A percentile compares a stretch with the other conserved stretches of the same genome.
Conservation (phyloP, 106 monocot species). For the Dendrobium chrysotoxum region DNA sequence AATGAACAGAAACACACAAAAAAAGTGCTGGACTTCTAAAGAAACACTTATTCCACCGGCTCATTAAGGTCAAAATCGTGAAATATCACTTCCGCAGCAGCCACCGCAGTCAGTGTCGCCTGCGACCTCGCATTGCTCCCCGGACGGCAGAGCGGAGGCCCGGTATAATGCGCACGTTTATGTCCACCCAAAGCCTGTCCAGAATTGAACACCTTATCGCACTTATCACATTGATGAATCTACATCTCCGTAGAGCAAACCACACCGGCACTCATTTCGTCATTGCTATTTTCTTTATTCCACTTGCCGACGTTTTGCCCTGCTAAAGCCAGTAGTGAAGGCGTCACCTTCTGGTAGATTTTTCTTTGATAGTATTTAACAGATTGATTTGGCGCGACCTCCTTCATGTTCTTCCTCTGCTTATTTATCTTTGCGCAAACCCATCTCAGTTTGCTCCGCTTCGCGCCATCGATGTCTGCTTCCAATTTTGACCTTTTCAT, state of each 20-base stretch:
- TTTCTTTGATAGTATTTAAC: no score
- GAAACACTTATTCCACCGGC: not conserved
- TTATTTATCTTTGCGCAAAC: not conserved
- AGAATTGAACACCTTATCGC: not conserved
- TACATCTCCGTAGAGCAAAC: not conserved
- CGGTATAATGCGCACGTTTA: not conserved
- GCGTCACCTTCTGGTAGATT: no score
- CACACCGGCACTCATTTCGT: not conserved
- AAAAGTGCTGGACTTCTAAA: no score
- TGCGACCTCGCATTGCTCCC: not conserved
- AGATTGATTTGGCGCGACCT: no score
- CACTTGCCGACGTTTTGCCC: no score
- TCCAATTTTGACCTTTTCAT: not conserved
- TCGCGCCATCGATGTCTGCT: not conserved
- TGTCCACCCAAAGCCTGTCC: not conserved
- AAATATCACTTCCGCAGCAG: not conserved
- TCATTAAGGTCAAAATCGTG: not conserved
- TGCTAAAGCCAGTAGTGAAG: no score
- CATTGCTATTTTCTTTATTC: not conserved
- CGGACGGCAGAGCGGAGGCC: not conserved
- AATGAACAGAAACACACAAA: no score
- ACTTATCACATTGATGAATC: not conserved
- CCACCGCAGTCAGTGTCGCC: not conserved
- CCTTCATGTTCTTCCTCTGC: not conserved
- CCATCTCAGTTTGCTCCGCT: not conserved